phyloP scores from a whole-genome alignment of 2,329 filamentous ascomycete genomes.

The Diaporthe caulivora region DNA sequence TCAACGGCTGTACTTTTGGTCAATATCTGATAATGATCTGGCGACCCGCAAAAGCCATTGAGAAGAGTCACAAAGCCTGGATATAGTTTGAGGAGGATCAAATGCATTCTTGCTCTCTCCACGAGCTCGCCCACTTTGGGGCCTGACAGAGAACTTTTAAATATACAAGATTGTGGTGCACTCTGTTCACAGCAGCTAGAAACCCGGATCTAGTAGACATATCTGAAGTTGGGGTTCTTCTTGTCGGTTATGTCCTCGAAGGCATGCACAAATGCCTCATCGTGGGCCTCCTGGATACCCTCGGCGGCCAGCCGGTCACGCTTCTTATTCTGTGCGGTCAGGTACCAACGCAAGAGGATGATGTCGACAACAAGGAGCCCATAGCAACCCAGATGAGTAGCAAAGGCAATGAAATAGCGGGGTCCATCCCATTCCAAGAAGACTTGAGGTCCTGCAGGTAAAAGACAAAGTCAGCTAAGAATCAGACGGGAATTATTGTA shows the following conservation, averaged over 20 bases:
- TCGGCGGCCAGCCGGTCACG: slow-evolving; percentile 62
- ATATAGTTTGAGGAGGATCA: neutral
- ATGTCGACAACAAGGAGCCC: slow-evolving; percentile 69
- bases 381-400: slow-evolving; percentile 79
- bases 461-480: neutral
- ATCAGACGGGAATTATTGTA: neutral
- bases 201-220: slow-evolving; percentile 57
- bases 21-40: neutral
- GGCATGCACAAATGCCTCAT: slow-evolving; percentile 60
- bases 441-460: slow-evolving; percentile 67
- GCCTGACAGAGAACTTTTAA: neutral
- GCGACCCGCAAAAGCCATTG: neutral
- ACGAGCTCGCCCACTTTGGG: neutral
- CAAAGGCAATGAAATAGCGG: slow-evolving; percentile 77
- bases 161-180: neutral
- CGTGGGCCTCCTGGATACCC: slow-evolving; percentile 55
- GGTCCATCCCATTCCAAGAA: slow-evolving; percentile 72
- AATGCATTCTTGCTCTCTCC: neutral
- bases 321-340: slow-evolving; percentile 68
- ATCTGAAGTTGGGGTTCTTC: slow-evolving; percentile 72
- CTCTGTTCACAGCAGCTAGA: neutral
- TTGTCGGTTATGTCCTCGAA: slow-evolving; percentile 74
- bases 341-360: slow-evolving; percentile 68
- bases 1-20: slow-evolving; percentile 24
- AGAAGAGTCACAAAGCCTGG: too few species aligned